Evolutionary conservation across 148 eudicot genomes (phyloP), one percentile per base, ranked within the genome.

Genomic region (Vaccinium darrowii): DNA sequence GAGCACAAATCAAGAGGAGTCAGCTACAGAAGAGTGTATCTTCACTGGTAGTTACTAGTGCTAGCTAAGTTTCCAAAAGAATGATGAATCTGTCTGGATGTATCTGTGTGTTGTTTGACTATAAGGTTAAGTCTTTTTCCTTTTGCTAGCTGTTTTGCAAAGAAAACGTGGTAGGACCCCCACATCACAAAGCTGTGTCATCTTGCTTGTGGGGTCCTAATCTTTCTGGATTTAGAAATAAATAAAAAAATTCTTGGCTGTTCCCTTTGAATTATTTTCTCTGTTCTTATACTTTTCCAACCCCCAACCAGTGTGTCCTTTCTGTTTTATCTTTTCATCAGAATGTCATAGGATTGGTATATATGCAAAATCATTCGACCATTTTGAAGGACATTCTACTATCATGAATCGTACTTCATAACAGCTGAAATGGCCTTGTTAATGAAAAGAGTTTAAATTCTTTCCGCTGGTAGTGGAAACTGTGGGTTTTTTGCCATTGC

Each of bases 41-140:
- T 79, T 51, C 80, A 67, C 84, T 72, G 73, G 81, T 27, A 78
- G 50, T 79, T 76, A 67, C 56, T 78, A 65, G 52, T 54, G 57
- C 19, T 76, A 56, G 33, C 80, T 54, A 78, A 80, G 71, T 89
- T 78, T 84, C 82, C 83, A 83, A 76, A 62, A 58, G 85, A 81
- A 84, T 86, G 85, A 85, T 85, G 63, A 80, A 84, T 67, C n/a
- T 86, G 82, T 82, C 78, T 62, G 81, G 79, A 89, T 83, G 84
- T 79, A 84, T 86, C 77, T 90, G 36, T 84, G 47, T 87, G 80
- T 83, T 84, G 84, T 82, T 90, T 83, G 91, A 88, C 90, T 87
- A 84, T n/a, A 79, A 53, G 67, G 81, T 69, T 77, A 27, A 89
- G 60, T 84, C 88, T 74, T 85, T 81, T 63, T 56, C 86, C 84